Percentiles rank a stretch among this genome's conserved stretches.
Evolutionary conservation across 73 alveolate genomes (phyloP).

Genomic region (Paramecium tetraurelia): DNA sequence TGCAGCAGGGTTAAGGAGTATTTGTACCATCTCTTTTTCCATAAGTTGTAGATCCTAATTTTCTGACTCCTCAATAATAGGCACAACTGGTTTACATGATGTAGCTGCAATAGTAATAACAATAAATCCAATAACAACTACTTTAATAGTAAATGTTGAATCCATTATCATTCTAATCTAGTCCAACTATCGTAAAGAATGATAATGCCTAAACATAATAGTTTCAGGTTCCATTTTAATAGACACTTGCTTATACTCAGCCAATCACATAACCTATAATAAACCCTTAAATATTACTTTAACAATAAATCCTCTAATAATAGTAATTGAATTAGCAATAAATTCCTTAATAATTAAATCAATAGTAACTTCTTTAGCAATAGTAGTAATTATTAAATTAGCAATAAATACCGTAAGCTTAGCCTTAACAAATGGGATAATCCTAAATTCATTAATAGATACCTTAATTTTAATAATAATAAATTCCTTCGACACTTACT

Average conservation of each 20-base stretch:
- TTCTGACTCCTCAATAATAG: background rate
- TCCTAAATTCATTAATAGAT: background rate
- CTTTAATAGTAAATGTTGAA: background rate
- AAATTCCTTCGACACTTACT: background rate
- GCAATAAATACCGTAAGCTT: background rate
- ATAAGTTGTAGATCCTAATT: background rate
- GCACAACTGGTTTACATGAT: background rate
- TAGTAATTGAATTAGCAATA: background rate
- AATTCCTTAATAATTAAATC: background rate
- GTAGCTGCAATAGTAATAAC: background rate
- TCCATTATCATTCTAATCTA: background rate
- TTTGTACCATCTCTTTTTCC: background rate
- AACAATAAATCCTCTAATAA: background rate
- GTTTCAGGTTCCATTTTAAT: background rate
- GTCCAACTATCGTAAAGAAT: background rate
- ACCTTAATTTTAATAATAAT: background rate
- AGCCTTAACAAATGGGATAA: background rate
- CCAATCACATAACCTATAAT: background rate
- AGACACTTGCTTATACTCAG: background rate
- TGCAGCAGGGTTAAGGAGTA: background rate
- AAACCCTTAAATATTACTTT: background rate
- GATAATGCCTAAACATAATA: background rate
- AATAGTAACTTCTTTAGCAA: background rate
- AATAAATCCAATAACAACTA: background rate
- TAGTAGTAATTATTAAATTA: background rate